phyloP scores from a whole-genome alignment of 768 basidiomycete species.

The Tylopilus sp. region DNA sequence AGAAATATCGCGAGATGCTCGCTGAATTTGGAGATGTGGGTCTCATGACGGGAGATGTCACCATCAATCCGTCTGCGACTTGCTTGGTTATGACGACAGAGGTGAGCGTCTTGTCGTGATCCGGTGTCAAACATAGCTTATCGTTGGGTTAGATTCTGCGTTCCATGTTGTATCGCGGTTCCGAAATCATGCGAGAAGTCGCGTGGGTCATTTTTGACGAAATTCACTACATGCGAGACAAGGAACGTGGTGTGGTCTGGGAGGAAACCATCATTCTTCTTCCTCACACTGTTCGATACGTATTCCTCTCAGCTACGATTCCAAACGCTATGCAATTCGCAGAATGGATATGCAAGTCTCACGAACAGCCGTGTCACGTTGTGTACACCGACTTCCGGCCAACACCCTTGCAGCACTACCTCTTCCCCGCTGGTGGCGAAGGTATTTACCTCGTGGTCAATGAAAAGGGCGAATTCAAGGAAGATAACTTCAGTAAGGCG shows the following conservation, averaged over 20 bases:
- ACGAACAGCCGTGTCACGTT: conserved; percentile 97
- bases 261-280: conserved; percentile 98
- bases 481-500: conserved; percentile 96
- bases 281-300: conserved; percentile 93
- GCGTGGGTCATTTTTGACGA: conserved; percentile 99
- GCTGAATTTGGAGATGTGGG: conserved; percentile 98
- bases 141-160: conserved; percentile 72
- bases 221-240: conserved; percentile 99
- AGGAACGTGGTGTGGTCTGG: conserved; percentile 99
- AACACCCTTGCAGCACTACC: conserved; percentile 95
- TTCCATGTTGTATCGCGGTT: conserved; percentile 98
- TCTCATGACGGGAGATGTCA: conserved; percentile 99
- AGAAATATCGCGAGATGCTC: conserved; percentile 97
- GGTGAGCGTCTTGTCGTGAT: conserved; percentile 39
- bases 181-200: conserved; percentile 99
- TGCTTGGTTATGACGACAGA: conserved; percentile 99
- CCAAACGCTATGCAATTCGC: conserved; percentile 99
- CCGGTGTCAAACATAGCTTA: background rate
- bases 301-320: conserved; percentile 98
- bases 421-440: conserved; percentile 95
- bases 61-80: conserved; percentile 94
- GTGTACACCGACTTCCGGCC: conserved; percentile 99
- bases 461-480: conserved; percentile 94
- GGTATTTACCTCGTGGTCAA: conserved; percentile 99
- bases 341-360: conserved; percentile 97